Base-by-base conservation (phyloP, 306 rosid genomes). In the Luffa acutangula region DNA sequence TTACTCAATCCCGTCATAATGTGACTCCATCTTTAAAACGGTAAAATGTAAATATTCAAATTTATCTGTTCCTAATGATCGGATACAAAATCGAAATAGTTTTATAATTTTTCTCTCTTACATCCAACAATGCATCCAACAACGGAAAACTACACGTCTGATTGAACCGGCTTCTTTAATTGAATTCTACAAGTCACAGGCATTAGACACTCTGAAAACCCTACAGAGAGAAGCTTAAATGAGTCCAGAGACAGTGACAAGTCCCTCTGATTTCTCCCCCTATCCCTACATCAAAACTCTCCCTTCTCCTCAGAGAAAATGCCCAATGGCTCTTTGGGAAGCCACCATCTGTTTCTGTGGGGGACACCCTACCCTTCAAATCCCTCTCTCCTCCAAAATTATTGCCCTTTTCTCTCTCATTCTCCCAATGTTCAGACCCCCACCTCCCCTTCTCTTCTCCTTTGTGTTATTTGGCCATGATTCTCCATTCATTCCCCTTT, bases 321-420 rank as follows among this genome's bases (percentile, higher is more conserved):
- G 92, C 87, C 89, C 82, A 86, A 62, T 84, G 86, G 87, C 89
- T 90, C 81, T 84, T 46, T 81, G 92, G 93, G 89, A 87, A 79
- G 92, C 82, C 79, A 86, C 89, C 96, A 89, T 87, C 83, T 84
- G 93, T 91, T 87, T 86, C 69, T 83, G 95, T 90, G 90, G 95
- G 93, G 85, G 87, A 85, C 91, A 81, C 89, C 43, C 81, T 81
- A 84, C 78, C 87, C 56, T 80, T 84, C 69, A 78, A 18, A 18
- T 43, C 77, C 70, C 8, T 10, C 31, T 21, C 83, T 79, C 81
- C 17, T 14, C 70, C 49, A 20, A 89, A 83, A 90, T 89, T 79
- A 84, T 86, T 89, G 87, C 43, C 20, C 39, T 41, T 70, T 43
- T 43, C 76, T 70, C 76, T 70, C 76, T 70, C 54, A 70, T 41